Percentiles rank a stretch among this genome's conserved stretches.
Conservation (phyloP, 495 filamentous ascomycete genomes). For the Bacidia gigantensis region DNA sequence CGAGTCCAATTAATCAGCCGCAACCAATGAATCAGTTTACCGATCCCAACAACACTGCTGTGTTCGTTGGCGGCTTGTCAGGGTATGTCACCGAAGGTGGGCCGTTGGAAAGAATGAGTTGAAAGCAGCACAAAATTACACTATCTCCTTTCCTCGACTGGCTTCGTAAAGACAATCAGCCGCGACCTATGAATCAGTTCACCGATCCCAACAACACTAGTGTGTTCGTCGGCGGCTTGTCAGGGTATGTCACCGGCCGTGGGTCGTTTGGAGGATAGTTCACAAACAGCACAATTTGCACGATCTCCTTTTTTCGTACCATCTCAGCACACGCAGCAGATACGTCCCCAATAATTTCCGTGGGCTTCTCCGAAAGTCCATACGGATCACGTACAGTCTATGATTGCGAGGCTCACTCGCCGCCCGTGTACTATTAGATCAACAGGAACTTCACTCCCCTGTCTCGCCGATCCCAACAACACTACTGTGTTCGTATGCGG, state of each 20-base stretch:
- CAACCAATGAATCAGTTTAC: constrained; percentile 99
- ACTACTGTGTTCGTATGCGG: constrained; percentile 98
- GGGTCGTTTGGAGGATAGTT: too few relatives aligned
- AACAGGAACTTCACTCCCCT: too few relatives aligned
- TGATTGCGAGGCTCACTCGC: too few relatives aligned
- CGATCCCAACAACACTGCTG: constrained; percentile 99
- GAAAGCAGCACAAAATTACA: too few relatives aligned
- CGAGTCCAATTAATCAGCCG: constrained; percentile 67
- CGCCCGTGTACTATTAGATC: too few relatives aligned
- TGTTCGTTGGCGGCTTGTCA: constrained; percentile 94
- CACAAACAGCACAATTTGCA: too few relatives aligned
- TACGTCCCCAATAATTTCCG: constrained; percentile 99
- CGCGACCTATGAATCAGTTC: constrained; percentile 99
- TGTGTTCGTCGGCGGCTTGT: constrained; percentile 94
- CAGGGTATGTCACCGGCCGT: constrained; percentile 97
- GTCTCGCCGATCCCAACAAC: constrained; percentile 99
- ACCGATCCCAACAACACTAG: constrained; percentile 99
- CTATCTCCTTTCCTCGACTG: too few relatives aligned
- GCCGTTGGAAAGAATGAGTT: too few relatives aligned
- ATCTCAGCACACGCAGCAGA: constrained; percentile 65
- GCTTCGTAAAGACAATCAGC: too few relatives aligned
- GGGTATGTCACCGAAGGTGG: constrained; percentile 99
- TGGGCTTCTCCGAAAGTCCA: too few relatives aligned
- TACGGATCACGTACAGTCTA: too few relatives aligned
- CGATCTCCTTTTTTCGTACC: too few relatives aligned